These are phyloP conservation scores for Scenedesmus sp. DNA, from an alignment of 163 green algal species.

Conservation along the genomic window DNA sequence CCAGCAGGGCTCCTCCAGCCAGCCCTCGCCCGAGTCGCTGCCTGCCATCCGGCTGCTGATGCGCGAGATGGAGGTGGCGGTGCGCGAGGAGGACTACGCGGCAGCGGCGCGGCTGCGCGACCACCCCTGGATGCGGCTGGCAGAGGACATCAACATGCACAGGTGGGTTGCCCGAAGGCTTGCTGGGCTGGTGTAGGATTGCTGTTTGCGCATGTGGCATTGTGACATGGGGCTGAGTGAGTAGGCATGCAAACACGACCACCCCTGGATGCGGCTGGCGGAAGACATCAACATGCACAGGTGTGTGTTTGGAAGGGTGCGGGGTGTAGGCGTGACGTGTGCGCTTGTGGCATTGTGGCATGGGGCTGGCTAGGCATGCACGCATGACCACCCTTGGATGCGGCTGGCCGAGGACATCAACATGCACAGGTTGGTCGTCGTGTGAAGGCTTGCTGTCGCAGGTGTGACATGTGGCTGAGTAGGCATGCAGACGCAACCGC, in stretches of 20 bases:
- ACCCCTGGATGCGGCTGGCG: no score
- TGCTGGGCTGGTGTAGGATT: no score
- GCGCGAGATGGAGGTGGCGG: slow-evolving; percentile 80
- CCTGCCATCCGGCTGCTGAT: slow-evolving; percentile 68
- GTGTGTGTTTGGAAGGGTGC: neutral
- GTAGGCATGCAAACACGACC: no score
- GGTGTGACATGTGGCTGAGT: no score
- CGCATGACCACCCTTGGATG: slow-evolving; percentile 88
- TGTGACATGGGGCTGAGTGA: neutral
- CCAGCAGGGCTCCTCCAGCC: neutral
- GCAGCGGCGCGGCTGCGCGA: slow-evolving; percentile 72
- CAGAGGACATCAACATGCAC: slow-evolving; percentile 65
- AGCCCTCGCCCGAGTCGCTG: slow-evolving; percentile 19
- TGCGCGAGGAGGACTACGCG: slow-evolving; percentile 71
- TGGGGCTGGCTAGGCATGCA: no score
- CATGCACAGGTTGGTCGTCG: slow-evolving; percentile 53
- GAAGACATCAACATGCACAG: no score
- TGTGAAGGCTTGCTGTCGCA: no score
- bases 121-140: slow-evolving; percentile 83
- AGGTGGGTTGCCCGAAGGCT: no score
- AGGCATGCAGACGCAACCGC: no score
- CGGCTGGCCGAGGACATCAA: slow-evolving; percentile 67
- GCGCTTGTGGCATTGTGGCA: neutral
- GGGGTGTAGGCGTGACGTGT: neutral
- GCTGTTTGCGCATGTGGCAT: neutral